Evolutionary conservation across 2,329 filamentous ascomycete genomes (phyloP), one percentile per base, ranked within the genome.

Genomic region (Nannizziopsis barbatae): DNA sequence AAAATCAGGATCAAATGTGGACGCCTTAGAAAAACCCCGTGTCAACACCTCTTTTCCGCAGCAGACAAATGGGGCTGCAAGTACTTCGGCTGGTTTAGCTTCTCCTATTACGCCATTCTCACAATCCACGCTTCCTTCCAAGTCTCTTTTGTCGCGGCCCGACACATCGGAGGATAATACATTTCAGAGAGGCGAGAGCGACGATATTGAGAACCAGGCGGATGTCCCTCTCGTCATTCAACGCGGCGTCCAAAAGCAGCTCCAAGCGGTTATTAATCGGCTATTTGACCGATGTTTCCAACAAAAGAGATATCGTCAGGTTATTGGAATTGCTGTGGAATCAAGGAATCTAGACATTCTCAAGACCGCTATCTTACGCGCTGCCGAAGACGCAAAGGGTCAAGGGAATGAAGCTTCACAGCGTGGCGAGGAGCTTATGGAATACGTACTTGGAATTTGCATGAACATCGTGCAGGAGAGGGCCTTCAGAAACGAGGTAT

Each of bases 381-480:
- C 86, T n/a, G 88, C 81, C 60, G 80, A 89, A 43, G 87, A 93
- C 55, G 86, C 88, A 67, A 87, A 84, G 69, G 76, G 78, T 61
- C 80, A 82, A 62, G 66, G 71, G 33, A 65, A 64, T 3, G 77
- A 80, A 55, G 69, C 67, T 14, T 71, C 71, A 17, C 68, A 71
- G 32, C 79, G 82, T 22, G 83, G 87, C 14, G 89, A 96, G 63
- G 90, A 96, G 64, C 71, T 98, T 50, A 92, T 98, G 83, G 92
- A 98, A 58, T 98, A 98, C 61, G 84, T 92, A 15, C 71, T 98
- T 53, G 81, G 89, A 57, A 93, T 98, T 56, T 95, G 90, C 73
- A 94, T 98, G 87, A 89, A 93, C 53, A 83, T 96, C 52, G 88
- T 98, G 14, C 92, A 96, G 68, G 92, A 98, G 70, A 80, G 90